These are phyloP conservation scores for Candida gigantensis DNA, from an alignment of 1,139 yeast species.

Conservation along the genomic window DNA sequence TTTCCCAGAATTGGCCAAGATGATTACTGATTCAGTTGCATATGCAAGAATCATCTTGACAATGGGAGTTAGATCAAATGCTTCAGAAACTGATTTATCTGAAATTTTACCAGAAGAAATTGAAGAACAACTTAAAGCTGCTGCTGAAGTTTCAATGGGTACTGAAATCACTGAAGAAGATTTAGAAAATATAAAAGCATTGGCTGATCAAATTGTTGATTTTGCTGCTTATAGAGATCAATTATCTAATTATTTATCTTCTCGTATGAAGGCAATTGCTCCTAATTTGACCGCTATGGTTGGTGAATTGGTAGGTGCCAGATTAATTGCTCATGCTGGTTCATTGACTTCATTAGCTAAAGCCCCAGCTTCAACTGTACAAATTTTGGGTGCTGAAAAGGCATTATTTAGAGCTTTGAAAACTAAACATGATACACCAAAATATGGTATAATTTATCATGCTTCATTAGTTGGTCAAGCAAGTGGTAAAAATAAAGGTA, in stretches of 20 bases:
- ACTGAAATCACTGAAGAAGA: slow-evolving; percentile 95
- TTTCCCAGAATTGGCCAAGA: slow-evolving; percentile 97
- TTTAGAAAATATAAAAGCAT: slow-evolving; percentile 83
- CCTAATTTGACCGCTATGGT: slow-evolving; percentile 95
- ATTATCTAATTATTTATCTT: slow-evolving; percentile 82
- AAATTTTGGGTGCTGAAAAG: slow-evolving; percentile 98
- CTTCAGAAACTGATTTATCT: slow-evolving; percentile 85
- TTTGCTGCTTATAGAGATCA: slow-evolving; percentile 91
- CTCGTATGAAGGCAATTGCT: slow-evolving; percentile 97
- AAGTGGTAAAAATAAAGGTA: slow-evolving; percentile 95
- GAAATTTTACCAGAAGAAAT: slow-evolving; percentile 90
- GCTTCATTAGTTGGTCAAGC: slow-evolving; percentile 98
- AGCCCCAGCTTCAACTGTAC: slow-evolving; percentile 98
- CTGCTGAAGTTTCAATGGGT: slow-evolving; percentile 98
- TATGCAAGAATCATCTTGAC: slow-evolving; percentile 88
- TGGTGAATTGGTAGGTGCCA: slow-evolving; percentile 98
- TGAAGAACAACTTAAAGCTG: slow-evolving; percentile 77
- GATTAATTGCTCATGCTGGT: slow-evolving; percentile 97
- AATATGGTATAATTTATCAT: slow-evolving; percentile 95
- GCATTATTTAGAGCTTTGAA: slow-evolving; percentile 97
- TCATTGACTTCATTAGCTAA: slow-evolving; percentile 93
- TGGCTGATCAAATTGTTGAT: slow-evolving; percentile 93
- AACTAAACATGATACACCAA: slow-evolving; percentile 98
- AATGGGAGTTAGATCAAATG: slow-evolving; percentile 94
- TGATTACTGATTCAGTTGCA: slow-evolving; percentile 92